Conservation (phyloP, 331 rosid species). For the Malus hybrid region DNA sequence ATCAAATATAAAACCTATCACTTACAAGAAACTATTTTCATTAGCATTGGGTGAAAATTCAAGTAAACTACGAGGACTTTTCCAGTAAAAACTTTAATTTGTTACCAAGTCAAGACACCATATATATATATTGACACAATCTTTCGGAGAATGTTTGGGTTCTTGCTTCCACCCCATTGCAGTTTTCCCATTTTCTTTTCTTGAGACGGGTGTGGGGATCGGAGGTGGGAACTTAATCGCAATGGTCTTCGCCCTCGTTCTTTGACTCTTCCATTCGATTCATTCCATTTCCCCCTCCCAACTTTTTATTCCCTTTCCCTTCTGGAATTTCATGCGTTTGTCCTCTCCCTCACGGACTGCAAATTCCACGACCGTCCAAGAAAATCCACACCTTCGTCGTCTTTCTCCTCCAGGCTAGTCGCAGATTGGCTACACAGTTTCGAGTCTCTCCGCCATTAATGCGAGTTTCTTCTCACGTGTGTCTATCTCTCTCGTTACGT, state of each 20-base stretch:
- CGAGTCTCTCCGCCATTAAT: not conserved
- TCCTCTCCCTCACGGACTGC: not conserved
- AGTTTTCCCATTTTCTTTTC: slow-evolving; percentile 3
- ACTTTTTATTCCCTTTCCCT: not conserved
- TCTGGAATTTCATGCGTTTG: not conserved
- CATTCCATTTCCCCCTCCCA: not conserved
- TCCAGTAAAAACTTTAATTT: not conserved
- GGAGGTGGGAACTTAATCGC: not conserved
- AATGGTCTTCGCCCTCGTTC: slow-evolving; percentile 2
- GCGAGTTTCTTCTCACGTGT: not conserved
- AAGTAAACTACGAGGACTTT: not conserved
- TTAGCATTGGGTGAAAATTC: not conserved
- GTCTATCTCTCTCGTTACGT: not conserved
- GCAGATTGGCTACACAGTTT: not conserved
- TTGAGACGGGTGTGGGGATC: not conserved
- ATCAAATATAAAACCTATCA: fast-evolving
- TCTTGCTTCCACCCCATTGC: slow-evolving; percentile 8
- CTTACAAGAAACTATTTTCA: not conserved
- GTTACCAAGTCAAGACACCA: not conserved
- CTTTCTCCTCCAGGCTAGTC: not conserved
- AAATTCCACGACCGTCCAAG: not conserved
- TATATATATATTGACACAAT: not conserved
- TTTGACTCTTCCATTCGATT: not conserved
- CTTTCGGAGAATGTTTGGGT: not conserved
- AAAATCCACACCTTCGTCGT: not conserved